phyloP scores from a whole-genome alignment of 2,329 filamentous ascomycete genomes.

The Colletotrichum siamense region DNA sequence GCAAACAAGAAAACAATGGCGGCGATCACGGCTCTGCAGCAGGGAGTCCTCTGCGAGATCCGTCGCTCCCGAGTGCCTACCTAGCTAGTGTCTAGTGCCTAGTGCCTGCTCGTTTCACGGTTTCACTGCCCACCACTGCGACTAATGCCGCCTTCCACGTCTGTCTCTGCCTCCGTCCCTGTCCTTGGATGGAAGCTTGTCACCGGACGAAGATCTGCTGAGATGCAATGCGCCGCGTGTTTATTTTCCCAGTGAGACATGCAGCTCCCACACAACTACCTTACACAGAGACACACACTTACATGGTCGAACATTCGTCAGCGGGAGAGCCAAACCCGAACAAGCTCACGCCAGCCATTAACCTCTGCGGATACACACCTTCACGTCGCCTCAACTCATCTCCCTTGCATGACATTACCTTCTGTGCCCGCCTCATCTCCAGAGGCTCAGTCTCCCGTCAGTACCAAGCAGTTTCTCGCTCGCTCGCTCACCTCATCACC shows the following conservation, averaged over 20 bases:
- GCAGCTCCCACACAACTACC: neutral
- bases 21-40: neutral
- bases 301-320: neutral
- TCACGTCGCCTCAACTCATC: neutral
- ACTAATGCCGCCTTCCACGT: neutral
- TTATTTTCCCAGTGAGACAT: neutral
- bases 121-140: neutral
- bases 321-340: neutral
- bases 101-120: neutral
- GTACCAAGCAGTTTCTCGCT: neutral
- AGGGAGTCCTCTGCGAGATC: neutral
- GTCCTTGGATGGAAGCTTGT: neutral
- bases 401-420: neutral
- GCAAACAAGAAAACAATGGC: neutral
- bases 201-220: neutral
- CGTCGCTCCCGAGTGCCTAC: neutral
- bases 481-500: neutral
- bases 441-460: neutral
- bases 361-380: neutral
- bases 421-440: neutral
- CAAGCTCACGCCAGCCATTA: neutral
- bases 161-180: neutral
- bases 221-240: neutral
- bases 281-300: neutral
- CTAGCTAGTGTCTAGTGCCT: neutral